Base-by-base conservation (phyloP, 2,329 filamentous ascomycete species). In the Aspergillus eucalypticola region DNA sequence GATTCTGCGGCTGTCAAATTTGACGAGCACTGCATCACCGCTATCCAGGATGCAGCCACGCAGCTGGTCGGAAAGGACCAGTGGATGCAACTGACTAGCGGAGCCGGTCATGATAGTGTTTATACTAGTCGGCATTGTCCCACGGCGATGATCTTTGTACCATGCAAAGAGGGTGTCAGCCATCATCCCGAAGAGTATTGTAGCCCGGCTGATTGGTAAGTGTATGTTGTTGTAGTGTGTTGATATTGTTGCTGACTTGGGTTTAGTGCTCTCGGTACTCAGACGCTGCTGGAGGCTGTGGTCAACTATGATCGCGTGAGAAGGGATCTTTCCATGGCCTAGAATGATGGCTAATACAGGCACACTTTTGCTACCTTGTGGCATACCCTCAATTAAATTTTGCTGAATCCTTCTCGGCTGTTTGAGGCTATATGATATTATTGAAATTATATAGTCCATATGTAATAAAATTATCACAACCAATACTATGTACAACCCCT, bases 61-160 rank as follows among this genome's bases (percentile, higher is more conserved):
- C 79, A 78, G 3, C 78, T 87, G 0, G 81, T 87, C 1, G 83
- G 86, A 0, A 79, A 80, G 1, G 66, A 79, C 2, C 73, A 78
- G 49, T 74, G 74, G 8, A 74, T 77, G 63, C 68, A 70, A 19
- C 84, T 87, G 80, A 84, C 80, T 8, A 82, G 78, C 64, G 85
- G 85, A 5, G 85, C 85, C 10, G 85, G 85, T 0, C 84, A 87
- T 70, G 85, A 87, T 63, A 86, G 81, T 54, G 84, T 86, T 7
- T 83, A 85, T 63, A 80, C 84, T 10, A 84, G 79, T 59, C 77
- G 80, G 55, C 76, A 76, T 38, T 84, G 80, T 54, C 85, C 85
- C 13, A 85, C 84, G 3, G 80, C 82, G 15, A 87, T 88, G 85
- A 85, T 87, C n/a, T 88, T 88, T 61, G 82, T 86, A 6, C 84